Conservation (phyloP, 176 grass and related monocot species). For the Eleusine coracana region DNA sequence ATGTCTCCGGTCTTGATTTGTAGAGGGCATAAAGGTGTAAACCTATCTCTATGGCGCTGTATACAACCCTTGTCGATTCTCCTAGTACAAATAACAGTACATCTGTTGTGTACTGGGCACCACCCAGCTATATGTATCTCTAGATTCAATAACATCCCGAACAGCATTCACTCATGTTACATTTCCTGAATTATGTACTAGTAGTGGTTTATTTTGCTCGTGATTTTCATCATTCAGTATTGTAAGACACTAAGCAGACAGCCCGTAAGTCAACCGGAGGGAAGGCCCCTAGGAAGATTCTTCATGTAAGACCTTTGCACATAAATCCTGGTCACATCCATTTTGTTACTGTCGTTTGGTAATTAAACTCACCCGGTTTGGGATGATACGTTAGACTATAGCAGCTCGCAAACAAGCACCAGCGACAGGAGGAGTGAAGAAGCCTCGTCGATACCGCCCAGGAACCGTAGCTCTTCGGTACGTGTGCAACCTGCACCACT, state of each 20-base stretch:
- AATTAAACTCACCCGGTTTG: not conserved
- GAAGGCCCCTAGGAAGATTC: not conserved
- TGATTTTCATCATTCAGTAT: not conserved
- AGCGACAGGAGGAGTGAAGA: not conserved
- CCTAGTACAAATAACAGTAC: no score
- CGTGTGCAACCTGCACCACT: no score
- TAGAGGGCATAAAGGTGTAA: no score
- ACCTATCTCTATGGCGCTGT: no score
- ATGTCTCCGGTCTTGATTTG: no score
- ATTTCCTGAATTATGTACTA: not conserved
- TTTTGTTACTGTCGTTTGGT: not conserved
- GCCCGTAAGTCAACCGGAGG: conserved; percentile 7
- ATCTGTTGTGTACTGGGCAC: no score
- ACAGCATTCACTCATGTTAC: no score
- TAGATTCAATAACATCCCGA: no score
- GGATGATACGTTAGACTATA: not conserved
- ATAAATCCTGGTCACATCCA: not conserved
- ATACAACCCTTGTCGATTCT: not conserved
- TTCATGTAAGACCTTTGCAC: not conserved
- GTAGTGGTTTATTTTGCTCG: no score
- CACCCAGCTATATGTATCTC: no score
- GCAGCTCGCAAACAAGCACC: not conserved
- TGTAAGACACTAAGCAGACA: not conserved
- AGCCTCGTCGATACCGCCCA: not conserved
- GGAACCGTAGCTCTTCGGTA: conserved; percentile 8